phyloP scores from a whole-genome alignment of 495 filamentous ascomycete genomes.

The Penicillium cinerascens region DNA sequence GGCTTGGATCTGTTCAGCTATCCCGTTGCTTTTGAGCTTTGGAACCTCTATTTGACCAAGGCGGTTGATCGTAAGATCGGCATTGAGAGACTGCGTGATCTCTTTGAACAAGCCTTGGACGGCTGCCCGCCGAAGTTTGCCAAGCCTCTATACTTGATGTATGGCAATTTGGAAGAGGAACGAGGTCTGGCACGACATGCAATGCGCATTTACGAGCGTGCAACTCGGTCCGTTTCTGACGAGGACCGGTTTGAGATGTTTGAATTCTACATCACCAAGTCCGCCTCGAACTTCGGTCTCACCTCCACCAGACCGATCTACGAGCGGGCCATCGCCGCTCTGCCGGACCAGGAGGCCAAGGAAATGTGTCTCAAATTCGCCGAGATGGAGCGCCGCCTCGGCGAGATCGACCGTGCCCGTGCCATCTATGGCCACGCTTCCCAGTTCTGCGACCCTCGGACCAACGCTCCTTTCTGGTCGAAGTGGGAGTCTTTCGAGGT shows the following conservation, averaged over 20 bases:
- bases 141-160: constrained; percentile 95
- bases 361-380: constrained; percentile 99
- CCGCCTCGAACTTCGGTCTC: constrained; percentile 94
- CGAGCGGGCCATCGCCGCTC: constrained; percentile 84
- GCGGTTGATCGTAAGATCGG: constrained; percentile 92
- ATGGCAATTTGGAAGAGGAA: constrained; percentile 95
- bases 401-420: constrained; percentile 93
- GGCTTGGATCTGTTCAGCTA: constrained; percentile 96
- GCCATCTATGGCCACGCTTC: constrained; percentile 95
- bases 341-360: constrained; percentile 90
- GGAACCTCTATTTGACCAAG: constrained; percentile 98
- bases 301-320: constrained; percentile 96
- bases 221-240: constrained; percentile 91
- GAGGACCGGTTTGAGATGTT: constrained; percentile 97
- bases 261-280: constrained; percentile 99
- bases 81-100: constrained; percentile 89
- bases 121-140: constrained; percentile 94
- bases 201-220: constrained; percentile 98
- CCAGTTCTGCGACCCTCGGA: constrained; percentile 95
- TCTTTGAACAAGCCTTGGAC: constrained; percentile 97
- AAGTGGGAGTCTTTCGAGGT: constrained; percentile 98
- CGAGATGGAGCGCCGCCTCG: constrained; percentile 94
- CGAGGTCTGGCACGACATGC: constrained; percentile 93
- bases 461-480: constrained; percentile 83
- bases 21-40: constrained; percentile 95